Evolutionary conservation across 768 basidiomycete genomes (phyloP).

Genomic region (Gloeophyllum trabeum): DNA sequence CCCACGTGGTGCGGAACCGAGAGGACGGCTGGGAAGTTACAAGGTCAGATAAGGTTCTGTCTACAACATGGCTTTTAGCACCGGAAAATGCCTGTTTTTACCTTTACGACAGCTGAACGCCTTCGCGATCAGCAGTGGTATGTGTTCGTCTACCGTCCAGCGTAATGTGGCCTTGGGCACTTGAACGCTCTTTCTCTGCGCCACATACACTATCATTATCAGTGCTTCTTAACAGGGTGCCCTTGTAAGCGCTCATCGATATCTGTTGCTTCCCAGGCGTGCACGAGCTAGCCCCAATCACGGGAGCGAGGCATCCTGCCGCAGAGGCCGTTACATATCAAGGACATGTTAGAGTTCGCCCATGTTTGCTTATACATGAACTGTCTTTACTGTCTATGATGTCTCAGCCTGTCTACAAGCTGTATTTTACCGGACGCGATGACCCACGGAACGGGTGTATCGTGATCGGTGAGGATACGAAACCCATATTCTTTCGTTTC

Average conservation of each 20-base stretch:
- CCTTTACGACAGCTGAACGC: too few species aligned
- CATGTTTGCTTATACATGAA: too few species aligned
- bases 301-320: neutral
- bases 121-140: too few species aligned
- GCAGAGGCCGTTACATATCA: neutral
- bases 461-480: slow-evolving; percentile 54
- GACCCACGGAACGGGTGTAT: slow-evolving; percentile 55
- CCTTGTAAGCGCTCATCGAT: neutral
- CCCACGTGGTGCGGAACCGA: too few species aligned
- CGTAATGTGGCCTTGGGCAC: too few species aligned
- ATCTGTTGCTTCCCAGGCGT: neutral
- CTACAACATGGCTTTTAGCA: too few species aligned
- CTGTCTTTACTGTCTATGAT: too few species aligned
- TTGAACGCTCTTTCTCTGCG: too few species aligned
- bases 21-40: too few species aligned
- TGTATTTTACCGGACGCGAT: slow-evolving; percentile 62
- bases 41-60: too few species aligned
- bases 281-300: neutral
- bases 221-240: neutral
- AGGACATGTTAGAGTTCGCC: slow-evolving; percentile 14
- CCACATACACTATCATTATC: neutral
- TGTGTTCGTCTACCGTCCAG: too few species aligned
- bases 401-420: slow-evolving; percentile 25
- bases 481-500: slow-evolving; percentile 54
- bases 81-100: too few species aligned